Percentiles rank a stretch among this genome's conserved stretches.
Evolutionary conservation across 108 stramenopile genomes (phyloP).

Genomic region (Poteriospumella lacustris): DNA sequence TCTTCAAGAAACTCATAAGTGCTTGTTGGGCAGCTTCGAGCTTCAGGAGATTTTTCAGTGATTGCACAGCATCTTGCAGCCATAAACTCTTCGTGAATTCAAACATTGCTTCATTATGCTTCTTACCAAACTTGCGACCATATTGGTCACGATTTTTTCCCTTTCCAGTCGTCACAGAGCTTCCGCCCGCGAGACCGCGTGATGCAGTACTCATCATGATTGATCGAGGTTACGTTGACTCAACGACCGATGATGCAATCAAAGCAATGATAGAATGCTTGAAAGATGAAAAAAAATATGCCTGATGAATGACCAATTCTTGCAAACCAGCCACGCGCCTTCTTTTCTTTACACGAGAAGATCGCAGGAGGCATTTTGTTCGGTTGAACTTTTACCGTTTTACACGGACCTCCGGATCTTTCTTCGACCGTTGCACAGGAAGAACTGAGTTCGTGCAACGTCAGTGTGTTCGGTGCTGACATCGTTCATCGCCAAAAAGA

Average conservation of each 20-base stretch:
- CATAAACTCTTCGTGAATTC: constrained; percentile 46
- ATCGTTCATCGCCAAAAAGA: no score
- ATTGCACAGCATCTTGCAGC: constrained; percentile 40
- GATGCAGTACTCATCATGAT: neutral
- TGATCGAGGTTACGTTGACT: no score
- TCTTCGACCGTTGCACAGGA: no score
- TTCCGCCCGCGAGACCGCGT: neutral
- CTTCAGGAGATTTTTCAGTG: constrained; percentile 36
- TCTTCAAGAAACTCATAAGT: constrained; percentile 24
- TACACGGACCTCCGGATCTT: no score
- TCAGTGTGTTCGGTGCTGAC: no score
- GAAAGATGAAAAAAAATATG: no score
- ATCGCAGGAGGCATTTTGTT: neutral
- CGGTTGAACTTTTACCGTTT: no score
- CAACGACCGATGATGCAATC: no score
- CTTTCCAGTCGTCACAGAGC: constrained; percentile 28
- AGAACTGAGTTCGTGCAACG: no score
- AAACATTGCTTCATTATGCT: constrained; percentile 41
- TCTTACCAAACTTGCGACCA: constrained; percentile 47
- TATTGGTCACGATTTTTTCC: constrained; percentile 45
- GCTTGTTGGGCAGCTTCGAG: constrained; percentile 19
- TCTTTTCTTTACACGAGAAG: neutral
- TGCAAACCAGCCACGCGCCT: no score
- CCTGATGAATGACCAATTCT: no score
- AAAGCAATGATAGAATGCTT: no score